Percentiles rank a stretch among this genome's conserved stretches.
Conservation (phyloP, 345 rosid genomes). For the Brassica napus region Da-Ae NC_063441.1:23069001-23069500, state of each 20-base stretch:
- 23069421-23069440: slow-evolving; percentile 64
- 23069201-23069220: slow-evolving; percentile 48
- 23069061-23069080: neutral
- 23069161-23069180: neutral
- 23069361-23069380: neutral
- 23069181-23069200: neutral
- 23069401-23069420: slow-evolving; percentile 97
- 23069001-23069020: neutral
- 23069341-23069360: neutral
- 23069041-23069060: slow-evolving; percentile 1
- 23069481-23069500: neutral
- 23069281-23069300: slow-evolving; percentile 61
- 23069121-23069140: slow-evolving; percentile 79
- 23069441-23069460: slow-evolving; percentile 74
- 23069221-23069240: slow-evolving; percentile 55
- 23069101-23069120: slow-evolving; percentile 59
- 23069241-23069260: slow-evolving; percentile 37
- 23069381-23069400: slow-evolving; percentile 72
- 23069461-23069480: slow-evolving; percentile 80
- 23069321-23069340: neutral
- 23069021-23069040: neutral
- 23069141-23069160: slow-evolving; percentile 50
- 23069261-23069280: slow-evolving; percentile 53
- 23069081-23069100: slow-evolving; percentile 65
- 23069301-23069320: slow-evolving; percentile 50